Conservation (phyloP, 805 yeast species). For the Myxozyma kluyveri region DNA sequence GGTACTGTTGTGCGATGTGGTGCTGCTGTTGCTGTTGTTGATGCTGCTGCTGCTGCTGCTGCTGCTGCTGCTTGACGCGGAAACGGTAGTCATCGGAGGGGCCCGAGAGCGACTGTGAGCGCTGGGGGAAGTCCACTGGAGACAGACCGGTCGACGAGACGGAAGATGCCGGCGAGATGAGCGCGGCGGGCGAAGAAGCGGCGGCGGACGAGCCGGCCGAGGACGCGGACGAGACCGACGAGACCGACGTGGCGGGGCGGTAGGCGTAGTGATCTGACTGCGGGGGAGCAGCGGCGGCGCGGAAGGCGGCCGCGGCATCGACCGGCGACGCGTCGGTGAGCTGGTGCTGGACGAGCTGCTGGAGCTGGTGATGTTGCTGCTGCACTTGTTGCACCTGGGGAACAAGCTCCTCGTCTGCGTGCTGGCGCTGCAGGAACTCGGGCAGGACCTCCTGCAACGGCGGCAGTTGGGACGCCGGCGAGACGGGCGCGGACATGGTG, state of each 20-base stretch:
- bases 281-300: conserved; percentile 3
- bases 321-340: neutral
- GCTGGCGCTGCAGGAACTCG: conserved; percentile 15
- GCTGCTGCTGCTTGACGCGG: no score
- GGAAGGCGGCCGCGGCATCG: neutral
- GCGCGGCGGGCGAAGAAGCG: neutral
- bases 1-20: conserved; percentile 1
- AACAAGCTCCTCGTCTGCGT: neutral
- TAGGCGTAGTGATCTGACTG: neutral
- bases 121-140: neutral
- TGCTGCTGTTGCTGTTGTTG: neutral
- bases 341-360: neutral
- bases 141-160: neutral
- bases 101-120: no score
- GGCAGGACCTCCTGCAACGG: conserved; percentile 27
- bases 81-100: no score
- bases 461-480: conserved; percentile 23
- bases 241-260: neutral
- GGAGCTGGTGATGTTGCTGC: conserved; percentile 4
- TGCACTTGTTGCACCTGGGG: neutral
- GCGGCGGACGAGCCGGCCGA: conserved; percentile 1
- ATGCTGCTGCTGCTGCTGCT: no score
- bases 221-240: conserved; percentile 9
- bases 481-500: conserved; percentile 2
- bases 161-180: neutral